These are phyloP conservation scores for Fragosphaeria purpurea DNA, from an alignment of 2,329 filamentous ascomycete species.

Conservation along the genomic window DNA sequence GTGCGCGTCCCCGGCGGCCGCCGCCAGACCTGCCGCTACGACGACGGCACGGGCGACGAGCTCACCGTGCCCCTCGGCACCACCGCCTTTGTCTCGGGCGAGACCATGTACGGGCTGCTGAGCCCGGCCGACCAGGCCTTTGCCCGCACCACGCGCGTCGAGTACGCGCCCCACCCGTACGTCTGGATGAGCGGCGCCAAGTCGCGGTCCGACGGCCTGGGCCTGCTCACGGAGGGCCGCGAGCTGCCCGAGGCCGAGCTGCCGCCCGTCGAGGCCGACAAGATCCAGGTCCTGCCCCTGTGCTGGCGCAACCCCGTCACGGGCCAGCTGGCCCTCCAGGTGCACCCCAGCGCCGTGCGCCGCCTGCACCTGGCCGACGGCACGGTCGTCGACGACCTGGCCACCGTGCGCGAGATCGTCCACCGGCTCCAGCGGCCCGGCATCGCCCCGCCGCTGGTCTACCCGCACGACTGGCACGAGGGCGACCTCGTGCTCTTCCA, in stretches of 20 bases:
- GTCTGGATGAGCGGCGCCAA: constrained; percentile 68
- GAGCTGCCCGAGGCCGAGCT: constrained; percentile 52
- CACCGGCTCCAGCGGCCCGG: constrained; percentile 61
- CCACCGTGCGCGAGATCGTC: constrained; percentile 54
- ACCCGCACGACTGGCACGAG: constrained; percentile 67
- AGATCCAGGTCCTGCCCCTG: constrained; percentile 66
- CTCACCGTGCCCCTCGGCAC: constrained; percentile 64
- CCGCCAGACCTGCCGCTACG: constrained; percentile 51
- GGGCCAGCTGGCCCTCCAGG: constrained; percentile 57
- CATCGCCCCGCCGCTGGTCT: constrained; percentile 58
- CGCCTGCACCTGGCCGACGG: constrained; percentile 59
- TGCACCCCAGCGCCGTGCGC: constrained; percentile 63
- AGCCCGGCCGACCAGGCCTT: constrained; percentile 58
- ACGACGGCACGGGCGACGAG: constrained; percentile 59
- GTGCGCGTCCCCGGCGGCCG: constrained; percentile 58
- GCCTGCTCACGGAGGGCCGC: constrained; percentile 44
- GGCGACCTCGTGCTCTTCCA: constrained; percentile 71
- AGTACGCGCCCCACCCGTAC: constrained; percentile 72
- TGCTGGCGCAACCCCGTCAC: constrained; percentile 68
- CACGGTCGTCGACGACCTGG: constrained; percentile 55
- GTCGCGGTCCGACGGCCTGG: constrained; percentile 58
- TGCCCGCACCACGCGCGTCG: constrained; percentile 54
- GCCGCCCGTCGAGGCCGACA: constrained; percentile 52
- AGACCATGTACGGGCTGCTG: constrained; percentile 59
- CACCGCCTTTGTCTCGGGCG: constrained; percentile 64